These are phyloP conservation scores for Boletellus sp. DNA, from an alignment of 768 basidiomycete genomes.

Conservation along the genomic window DNA sequence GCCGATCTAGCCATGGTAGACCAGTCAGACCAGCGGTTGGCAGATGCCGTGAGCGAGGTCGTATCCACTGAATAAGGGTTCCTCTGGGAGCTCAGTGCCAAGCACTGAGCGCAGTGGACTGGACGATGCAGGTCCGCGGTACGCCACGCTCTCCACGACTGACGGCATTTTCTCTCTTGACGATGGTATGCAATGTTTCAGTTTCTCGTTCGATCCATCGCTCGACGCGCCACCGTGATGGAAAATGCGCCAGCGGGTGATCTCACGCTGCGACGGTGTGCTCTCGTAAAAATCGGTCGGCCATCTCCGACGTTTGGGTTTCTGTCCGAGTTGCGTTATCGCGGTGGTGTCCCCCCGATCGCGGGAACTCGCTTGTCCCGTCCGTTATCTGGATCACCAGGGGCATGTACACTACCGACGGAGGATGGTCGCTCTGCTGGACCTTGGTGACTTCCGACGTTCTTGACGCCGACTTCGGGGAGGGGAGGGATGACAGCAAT, in stretches of 20 bases:
- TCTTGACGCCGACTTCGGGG: conserved; percentile 4
- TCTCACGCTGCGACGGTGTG: not conserved
- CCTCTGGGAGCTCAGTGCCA: conserved; percentile 13
- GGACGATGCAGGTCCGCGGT: conserved; percentile 8
- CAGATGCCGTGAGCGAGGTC: conserved; percentile 16
- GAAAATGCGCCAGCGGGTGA: not conserved
- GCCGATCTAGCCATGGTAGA: conserved; percentile 20
- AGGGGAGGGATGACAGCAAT: conserved; percentile 12
- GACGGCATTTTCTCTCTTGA: conserved; percentile 8
- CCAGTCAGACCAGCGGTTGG: conserved; percentile 14
- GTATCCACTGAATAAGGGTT: conserved; percentile 7
- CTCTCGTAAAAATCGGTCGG: conserved; percentile 15
- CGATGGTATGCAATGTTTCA: not conserved
- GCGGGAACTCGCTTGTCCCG: conserved; percentile 1
- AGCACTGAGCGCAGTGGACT: not conserved
- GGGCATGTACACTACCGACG: conserved; percentile 12
- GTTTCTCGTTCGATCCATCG: conserved; percentile 16
- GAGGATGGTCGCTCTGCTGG: conserved; percentile 4
- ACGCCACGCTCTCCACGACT: conserved; percentile 10
- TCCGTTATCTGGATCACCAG: conserved; percentile 19
- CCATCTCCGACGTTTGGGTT: conserved; percentile 12
- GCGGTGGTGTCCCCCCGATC: not conserved
- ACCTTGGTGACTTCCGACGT: conserved; percentile 13
- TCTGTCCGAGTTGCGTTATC: conserved; percentile 7
- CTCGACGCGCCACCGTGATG: conserved; percentile 13